These are phyloP conservation scores for Acer negundo DNA, from an alignment of 345 rosid genomes.

Conservation along the genomic window DNA sequence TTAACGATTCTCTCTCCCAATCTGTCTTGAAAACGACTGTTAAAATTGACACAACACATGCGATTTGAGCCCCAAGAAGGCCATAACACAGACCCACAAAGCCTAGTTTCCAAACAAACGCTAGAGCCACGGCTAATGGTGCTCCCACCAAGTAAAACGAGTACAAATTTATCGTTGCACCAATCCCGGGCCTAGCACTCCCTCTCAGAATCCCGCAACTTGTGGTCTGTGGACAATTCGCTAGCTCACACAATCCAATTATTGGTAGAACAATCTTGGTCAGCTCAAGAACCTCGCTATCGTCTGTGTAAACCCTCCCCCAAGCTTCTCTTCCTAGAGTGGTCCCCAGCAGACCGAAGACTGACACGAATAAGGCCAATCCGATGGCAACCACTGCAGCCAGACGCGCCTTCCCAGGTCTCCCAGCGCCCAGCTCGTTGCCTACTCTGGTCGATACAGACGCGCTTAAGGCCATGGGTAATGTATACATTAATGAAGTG, in stretches of 20 bases:
- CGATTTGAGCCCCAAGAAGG: constrained; percentile 76
- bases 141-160: constrained; percentile 87
- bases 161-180: constrained; percentile 70
- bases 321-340: constrained; percentile 66
- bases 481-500: constrained; percentile 78
- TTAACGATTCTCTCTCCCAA: constrained; percentile 75
- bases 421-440: constrained; percentile 81
- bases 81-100: constrained; percentile 92
- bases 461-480: constrained; percentile 72
- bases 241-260: constrained; percentile 89
- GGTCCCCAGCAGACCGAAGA: constrained; percentile 60
- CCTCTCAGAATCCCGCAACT: constrained; percentile 89
- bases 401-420: constrained; percentile 58
- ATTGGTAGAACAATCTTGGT: constrained; percentile 67
- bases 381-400: constrained; percentile 64
- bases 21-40: constrained; percentile 67
- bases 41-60: constrained; percentile 67
- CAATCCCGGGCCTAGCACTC: constrained; percentile 75
- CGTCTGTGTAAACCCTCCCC: constrained; percentile 67
- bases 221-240: constrained; percentile 91
- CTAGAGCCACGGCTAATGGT: constrained; percentile 63
- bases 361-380: constrained; percentile 47
- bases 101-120: constrained; percentile 62
- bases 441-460: constrained; percentile 85
- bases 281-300: constrained; percentile 53